Percentiles rank a stretch among this genome's conserved stretches.
Conservation (phyloP, 352 stramenopile genomes). For the Globisporangium middletonii region DNA sequence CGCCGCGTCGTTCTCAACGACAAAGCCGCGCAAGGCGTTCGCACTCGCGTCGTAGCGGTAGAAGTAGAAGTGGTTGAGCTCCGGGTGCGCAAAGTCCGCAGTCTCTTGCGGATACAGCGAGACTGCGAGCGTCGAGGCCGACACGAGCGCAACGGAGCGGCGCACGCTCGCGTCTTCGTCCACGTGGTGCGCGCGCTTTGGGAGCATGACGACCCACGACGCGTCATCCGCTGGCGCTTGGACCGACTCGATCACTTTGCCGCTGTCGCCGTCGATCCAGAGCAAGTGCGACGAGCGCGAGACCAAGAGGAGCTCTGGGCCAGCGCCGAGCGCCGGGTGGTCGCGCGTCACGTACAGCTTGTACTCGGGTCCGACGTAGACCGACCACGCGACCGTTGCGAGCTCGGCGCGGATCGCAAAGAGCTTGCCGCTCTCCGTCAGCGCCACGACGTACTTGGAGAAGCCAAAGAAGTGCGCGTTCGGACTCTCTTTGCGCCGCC, state of each 20-base stretch:
- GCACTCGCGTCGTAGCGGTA: conserved; percentile 52
- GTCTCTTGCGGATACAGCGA: conserved; percentile 48
- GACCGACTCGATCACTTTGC: conserved; percentile 32
- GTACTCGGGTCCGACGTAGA: conserved; percentile 61
- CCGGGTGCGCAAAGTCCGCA: conserved; percentile 33
- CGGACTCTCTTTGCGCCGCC: conserved; percentile 37
- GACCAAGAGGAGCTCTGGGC: conserved; percentile 64
- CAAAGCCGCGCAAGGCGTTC: conserved; percentile 52
- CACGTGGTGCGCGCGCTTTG: conserved; percentile 67
- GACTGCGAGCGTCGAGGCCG: conserved; percentile 40
- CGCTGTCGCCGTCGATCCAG: conserved; percentile 71
- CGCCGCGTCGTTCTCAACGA: conserved; percentile 28
- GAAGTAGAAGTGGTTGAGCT: conserved; percentile 76
- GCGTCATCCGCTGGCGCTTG: conserved; percentile 12
- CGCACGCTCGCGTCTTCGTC: conserved; percentile 50
- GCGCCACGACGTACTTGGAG: conserved; percentile 73
- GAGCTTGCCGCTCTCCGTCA: conserved; percentile 74
- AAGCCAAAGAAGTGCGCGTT: conserved; percentile 82
- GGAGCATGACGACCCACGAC: conserved; percentile 66
- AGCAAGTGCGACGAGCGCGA: conserved; percentile 53
- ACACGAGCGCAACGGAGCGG: conserved; percentile 55
- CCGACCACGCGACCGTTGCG: conserved; percentile 63
- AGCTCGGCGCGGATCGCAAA: conserved; percentile 77
- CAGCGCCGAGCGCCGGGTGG: conserved; percentile 63
- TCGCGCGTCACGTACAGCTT: conserved; percentile 74